Evolutionary conservation across 2,329 filamentous ascomycete species (phyloP), one percentile per base, ranked within the genome.

Genomic region (Nannizziopsis barbatae): DNA sequence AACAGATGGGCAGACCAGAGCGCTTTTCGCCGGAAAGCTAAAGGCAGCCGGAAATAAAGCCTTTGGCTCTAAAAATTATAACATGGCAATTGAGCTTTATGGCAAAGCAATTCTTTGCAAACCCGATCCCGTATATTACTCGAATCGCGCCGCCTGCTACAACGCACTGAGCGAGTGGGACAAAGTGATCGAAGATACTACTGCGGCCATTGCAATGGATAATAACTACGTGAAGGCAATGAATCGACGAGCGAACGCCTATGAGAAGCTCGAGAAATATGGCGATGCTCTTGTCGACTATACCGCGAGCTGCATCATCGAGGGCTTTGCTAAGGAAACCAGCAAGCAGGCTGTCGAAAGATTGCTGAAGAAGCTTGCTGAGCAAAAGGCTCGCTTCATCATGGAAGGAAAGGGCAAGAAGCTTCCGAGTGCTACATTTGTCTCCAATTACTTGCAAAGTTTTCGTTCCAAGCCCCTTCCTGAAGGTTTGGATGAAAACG

Each of bases 221-320:
- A 84, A 84, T 58, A 86, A 94, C 71, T 98, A 98, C 67, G 82
- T 98, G 68, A 96, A 98, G 75, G 92, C 92, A 31, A 76, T 98
- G 59, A 98, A 98, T 76, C 84, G 92, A 62, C 81, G 92, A 60
- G 92, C 92, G 49, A 93, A 93, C 64, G 92, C 92, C 50, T 98
- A 96, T 69, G 92, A 98, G 71, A 85, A 95, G 66, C 79, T 92
- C 39, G 83, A 83, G 60, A 84, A 83, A 69, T 95, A 84, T 73
- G 92, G 88, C 66, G 90, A 96, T 65, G 90, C 92, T 40, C 81
- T 98, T 7, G 79, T 98, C 55, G 92, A 98, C 71, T 96, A 94
- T 72, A 98, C 92, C 7, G 92, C 92, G 50, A 95, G 90, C 71
- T 98, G 92, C 73, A 98, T 98, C 67, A 95, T 98, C 65, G 92